Percentiles rank a stretch among this genome's conserved stretches.
phyloP scores from a whole-genome alignment of 83 land plant genomes.

The Thuja plicata region DNA sequence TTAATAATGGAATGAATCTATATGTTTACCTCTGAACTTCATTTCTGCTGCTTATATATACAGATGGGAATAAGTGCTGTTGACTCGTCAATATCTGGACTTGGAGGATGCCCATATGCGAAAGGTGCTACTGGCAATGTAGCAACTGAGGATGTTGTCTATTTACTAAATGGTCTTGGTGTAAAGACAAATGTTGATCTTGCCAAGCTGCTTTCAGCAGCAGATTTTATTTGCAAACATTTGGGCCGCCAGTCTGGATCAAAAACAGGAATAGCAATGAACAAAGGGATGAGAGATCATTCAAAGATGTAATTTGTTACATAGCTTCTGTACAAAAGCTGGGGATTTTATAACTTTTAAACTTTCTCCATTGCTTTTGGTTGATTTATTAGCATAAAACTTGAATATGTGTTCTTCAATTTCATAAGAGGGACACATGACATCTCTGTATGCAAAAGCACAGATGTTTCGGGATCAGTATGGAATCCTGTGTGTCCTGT shows the following conservation, averaged over 20 bases:
- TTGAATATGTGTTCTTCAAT: background rate
- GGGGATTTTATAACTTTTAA: background rate
- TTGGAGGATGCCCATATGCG: conserved; percentile 98
- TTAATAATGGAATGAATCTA: background rate
- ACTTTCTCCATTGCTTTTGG: background rate
- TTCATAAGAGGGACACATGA: background rate
- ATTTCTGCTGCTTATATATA: background rate
- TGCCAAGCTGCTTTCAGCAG: conserved; percentile 71
- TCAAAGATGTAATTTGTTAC: conserved; percentile 58
- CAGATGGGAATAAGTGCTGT: conserved; percentile 92
- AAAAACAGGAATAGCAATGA: conserved; percentile 80
- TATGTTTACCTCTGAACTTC: background rate
- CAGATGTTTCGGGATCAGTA: background rate
- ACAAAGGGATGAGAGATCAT: conserved; percentile 38
- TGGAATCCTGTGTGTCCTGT: background rate
- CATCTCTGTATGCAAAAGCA: background rate
- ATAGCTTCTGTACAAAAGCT: background rate
- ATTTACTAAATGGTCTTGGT: conserved; percentile 88
- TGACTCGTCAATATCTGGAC: conserved; percentile 91
- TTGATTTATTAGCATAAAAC: background rate
- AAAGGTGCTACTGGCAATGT: conserved; percentile 99
- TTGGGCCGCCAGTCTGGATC: conserved; percentile 80
- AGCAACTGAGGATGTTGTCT: conserved; percentile 95
- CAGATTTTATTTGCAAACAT: conserved; percentile 81
- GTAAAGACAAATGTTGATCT: conserved; percentile 80